Conservation (phyloP, 495 filamentous ascomycete species). For the Neurospora sp. region DNA sequence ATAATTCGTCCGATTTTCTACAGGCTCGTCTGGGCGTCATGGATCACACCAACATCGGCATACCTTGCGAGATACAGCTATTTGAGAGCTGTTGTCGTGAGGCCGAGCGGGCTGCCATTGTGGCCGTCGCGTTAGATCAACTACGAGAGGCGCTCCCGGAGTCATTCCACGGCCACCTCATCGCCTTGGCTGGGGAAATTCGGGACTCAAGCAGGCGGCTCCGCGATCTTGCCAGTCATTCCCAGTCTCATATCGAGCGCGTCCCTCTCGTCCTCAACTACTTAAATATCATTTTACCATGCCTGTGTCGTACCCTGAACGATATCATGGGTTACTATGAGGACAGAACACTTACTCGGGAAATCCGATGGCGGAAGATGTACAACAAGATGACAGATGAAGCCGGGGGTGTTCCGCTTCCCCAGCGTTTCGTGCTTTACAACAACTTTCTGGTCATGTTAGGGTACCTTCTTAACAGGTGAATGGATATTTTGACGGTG, state of each 20-base stretch:
- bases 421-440: constrained; percentile 42
- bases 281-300: constrained; percentile 42
- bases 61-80: constrained; percentile 21
- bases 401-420: constrained; percentile 36
- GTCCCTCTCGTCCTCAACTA: constrained; percentile 39
- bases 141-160: constrained; percentile 29
- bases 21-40: constrained; percentile 4
- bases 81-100: constrained; percentile 37
- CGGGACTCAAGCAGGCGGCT: constrained; percentile 31
- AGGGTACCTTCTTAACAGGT: constrained; percentile 39
- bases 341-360: constrained; percentile 33
- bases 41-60: constrained; percentile 8
- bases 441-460: constrained; percentile 40
- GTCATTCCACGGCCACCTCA: constrained; percentile 31
- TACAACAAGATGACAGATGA: constrained; percentile 42
- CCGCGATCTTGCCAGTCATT: constrained; percentile 41
- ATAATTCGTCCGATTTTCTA: background rate
- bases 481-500: background rate
- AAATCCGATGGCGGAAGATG: constrained; percentile 43
- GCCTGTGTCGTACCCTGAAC: constrained; percentile 34
- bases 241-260: constrained; percentile 37
- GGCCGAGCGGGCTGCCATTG: constrained; percentile 33
- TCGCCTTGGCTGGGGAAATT: constrained; percentile 32
- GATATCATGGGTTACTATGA: constrained; percentile 43
- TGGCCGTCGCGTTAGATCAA: constrained; percentile 29